phyloP scores from a whole-genome alignment of 345 rosid genomes.

The Euphorbia lathyris region DNA sequence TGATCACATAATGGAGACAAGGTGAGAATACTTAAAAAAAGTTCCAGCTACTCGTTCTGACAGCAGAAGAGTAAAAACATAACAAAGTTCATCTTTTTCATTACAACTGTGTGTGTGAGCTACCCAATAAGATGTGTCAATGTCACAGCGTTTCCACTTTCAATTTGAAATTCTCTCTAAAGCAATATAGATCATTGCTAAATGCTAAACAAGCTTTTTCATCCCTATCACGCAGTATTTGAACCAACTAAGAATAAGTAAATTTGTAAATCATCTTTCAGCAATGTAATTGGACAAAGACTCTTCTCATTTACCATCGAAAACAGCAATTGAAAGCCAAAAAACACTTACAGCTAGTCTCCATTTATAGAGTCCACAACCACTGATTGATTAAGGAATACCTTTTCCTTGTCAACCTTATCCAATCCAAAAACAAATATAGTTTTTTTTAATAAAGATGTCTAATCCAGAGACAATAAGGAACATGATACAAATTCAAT shows the following conservation, averaged over 20 bases:
- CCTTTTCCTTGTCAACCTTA: not conserved
- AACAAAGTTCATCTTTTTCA: not conserved
- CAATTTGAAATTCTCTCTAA: not conserved
- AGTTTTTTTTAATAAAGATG: not conserved
- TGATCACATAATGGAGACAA: not conserved
- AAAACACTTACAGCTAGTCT: not conserved
- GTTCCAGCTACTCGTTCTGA: slow-evolving; percentile 12
- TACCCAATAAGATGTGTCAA: not conserved
- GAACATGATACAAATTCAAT: not conserved
- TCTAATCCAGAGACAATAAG: not conserved
- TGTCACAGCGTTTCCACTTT: too few species aligned
- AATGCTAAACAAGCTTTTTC: too few species aligned
- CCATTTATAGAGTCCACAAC: not conserved
- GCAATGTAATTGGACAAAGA: not conserved
- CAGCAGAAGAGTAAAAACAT: not conserved
- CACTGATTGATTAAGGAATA: not conserved
- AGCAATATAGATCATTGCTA: too few species aligned
- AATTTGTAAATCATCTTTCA: not conserved
- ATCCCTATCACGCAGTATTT: not conserved
- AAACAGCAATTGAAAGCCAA: not conserved
- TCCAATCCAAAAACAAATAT: not conserved
- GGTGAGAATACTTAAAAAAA: slow-evolving; percentile 4
- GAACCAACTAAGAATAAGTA: not conserved
- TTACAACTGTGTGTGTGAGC: not conserved
- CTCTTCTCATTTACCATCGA: not conserved